Percentiles rank a stretch among this genome's conserved stretches.
phyloP scores from a whole-genome alignment of 257 asterid species.

The Marsdenia floribunda region DNA sequence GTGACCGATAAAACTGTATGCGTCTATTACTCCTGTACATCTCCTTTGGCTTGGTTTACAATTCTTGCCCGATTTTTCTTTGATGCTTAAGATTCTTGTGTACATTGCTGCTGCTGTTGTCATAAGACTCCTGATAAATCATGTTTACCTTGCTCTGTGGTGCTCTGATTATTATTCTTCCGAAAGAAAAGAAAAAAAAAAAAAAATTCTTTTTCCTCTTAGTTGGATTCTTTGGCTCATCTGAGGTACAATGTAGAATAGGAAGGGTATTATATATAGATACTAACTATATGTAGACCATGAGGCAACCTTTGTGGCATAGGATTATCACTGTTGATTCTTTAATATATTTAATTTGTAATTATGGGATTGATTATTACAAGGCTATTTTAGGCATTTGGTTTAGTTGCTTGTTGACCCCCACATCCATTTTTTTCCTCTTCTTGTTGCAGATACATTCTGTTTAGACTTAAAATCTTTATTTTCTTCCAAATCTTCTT shows the following conservation, averaged over 20 bases:
- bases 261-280: neutral
- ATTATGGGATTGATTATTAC: neutral
- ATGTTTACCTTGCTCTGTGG: neutral
- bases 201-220: neutral
- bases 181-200: too few species aligned
- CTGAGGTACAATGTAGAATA: neutral
- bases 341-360: neutral
- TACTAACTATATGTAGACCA: neutral
- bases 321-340: neutral
- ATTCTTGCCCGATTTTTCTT: neutral
- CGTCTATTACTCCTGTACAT: constrained; percentile 26
- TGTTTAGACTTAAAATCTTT: neutral
- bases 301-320: neutral
- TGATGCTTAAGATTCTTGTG: neutral
- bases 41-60: constrained; percentile 5
- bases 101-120: neutral
- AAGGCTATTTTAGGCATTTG: neutral
- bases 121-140: neutral
- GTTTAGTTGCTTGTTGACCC: neutral
- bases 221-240: neutral
- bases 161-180: neutral
- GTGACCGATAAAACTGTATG: constrained; percentile 98
- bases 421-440: neutral
- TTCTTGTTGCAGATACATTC: neutral
- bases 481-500: neutral